Evolutionary conservation across 163 green algal genomes (phyloP).

Genomic region (Trebouxiophyceae sp.): DNA sequence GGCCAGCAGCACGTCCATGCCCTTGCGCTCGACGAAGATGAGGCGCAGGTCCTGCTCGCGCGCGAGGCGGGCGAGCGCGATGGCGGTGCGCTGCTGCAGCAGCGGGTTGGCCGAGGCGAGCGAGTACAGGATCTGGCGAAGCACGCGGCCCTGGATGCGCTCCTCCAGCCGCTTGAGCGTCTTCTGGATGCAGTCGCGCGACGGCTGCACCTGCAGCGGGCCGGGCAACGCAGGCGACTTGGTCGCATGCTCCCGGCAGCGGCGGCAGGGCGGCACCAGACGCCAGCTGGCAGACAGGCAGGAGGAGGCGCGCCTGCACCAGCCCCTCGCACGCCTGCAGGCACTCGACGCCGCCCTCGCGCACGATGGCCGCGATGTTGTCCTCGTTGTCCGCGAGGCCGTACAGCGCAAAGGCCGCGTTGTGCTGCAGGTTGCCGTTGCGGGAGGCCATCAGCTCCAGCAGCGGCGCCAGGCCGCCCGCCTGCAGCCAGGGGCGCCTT

Average conservation of each 20-base stretch:
- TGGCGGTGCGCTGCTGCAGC: conserved; percentile 65
- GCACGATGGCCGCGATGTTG: conserved; percentile 92
- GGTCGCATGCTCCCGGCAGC: no score
- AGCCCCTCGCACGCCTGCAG: conserved; percentile 79
- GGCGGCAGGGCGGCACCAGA: no score
- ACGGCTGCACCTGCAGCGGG: conserved; percentile 37
- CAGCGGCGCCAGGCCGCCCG: conserved; percentile 74
- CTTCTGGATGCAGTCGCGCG: conserved; percentile 94
- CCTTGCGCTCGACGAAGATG: conserved; percentile 34
- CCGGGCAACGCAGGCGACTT: no score
- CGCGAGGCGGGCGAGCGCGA: conserved; percentile 72
- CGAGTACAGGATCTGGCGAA: conserved; percentile 81
- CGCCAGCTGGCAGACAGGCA: no score
- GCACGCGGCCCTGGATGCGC: conserved; percentile 52
- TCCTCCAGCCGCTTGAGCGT: conserved; percentile 91
- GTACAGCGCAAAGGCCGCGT: conserved; percentile 94
- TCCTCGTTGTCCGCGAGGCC: conserved; percentile 96
- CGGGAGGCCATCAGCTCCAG: conserved; percentile 87
- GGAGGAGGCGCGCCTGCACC: conserved; percentile 44
- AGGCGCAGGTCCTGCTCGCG: conserved; percentile 48
- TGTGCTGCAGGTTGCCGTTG: conserved; percentile 87
- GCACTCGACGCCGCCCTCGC: conserved; percentile 74
- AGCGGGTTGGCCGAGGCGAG: conserved; percentile 27
- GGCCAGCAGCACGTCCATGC: conserved; percentile 51
- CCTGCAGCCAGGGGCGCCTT: conserved; percentile 40